Evolutionary conservation across 164 flowering plant species (phyloP).

Genomic region (Sextonia rubra): DNA sequence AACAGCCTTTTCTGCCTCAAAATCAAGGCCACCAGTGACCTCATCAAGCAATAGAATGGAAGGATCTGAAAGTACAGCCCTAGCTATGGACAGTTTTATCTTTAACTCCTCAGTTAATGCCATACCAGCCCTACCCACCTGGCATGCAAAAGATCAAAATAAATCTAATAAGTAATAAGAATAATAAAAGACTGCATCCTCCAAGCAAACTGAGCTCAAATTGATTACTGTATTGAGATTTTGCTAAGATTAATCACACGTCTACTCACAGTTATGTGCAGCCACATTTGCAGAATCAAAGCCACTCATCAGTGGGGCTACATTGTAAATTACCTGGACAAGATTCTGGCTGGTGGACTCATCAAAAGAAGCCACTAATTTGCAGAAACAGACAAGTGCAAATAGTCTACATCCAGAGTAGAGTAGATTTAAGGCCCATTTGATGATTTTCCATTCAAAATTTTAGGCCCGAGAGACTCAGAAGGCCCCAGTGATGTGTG

Average conservation of each 20-base stretch:
- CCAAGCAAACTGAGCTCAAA: neutral
- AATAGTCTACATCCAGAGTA: neutral
- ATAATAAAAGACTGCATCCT: neutral
- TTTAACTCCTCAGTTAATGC: conserved; percentile 85
- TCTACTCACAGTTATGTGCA: neutral
- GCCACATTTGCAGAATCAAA: neutral
- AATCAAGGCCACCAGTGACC: conserved; percentile 79
- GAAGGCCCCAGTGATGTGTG: neutral
- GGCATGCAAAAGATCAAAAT: conserved; percentile 15
- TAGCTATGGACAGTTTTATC: conserved; percentile 87
- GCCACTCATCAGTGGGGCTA: neutral
- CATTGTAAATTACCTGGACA: neutral
- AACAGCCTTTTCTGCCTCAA: conserved; percentile 92
- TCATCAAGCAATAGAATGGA: conserved; percentile 92
- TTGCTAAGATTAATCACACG: neutral
- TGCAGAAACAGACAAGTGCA: neutral
- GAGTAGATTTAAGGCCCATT: neutral
- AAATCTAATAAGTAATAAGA: neutral
- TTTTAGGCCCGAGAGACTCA: neutral
- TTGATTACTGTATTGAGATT: neutral
- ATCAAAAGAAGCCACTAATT: too few relatives aligned
- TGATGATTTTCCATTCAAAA: neutral
- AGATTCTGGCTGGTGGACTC: too few relatives aligned
- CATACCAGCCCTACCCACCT: conserved; percentile 93
- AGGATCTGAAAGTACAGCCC: conserved; percentile 97